Evolutionary conservation across 2,329 filamentous ascomycete species (phyloP).

Genomic region (Scedosporium dehoogii): DNA sequence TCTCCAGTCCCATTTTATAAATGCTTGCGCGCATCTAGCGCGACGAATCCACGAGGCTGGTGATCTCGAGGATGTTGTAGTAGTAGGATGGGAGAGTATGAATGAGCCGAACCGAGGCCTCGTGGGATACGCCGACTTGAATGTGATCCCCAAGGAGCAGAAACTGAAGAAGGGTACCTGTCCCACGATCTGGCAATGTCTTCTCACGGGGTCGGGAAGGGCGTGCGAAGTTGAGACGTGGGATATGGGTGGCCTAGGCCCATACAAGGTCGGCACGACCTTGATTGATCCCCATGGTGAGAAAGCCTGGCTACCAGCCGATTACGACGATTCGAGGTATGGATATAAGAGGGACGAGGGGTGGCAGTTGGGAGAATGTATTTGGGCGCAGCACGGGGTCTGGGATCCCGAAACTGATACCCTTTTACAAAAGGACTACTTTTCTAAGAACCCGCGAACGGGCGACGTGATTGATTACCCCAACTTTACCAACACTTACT

Average conservation of each 20-base stretch:
- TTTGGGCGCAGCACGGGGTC: constrained; percentile 95
- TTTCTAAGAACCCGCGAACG: constrained; percentile 65
- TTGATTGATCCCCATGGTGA: constrained; percentile 84
- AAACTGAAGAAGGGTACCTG: constrained; percentile 87
- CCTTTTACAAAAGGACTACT: constrained; percentile 78
- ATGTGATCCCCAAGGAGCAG: constrained; percentile 73
- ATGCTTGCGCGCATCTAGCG: constrained; percentile 71
- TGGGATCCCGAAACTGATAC: constrained; percentile 78
- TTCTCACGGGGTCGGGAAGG: constrained; percentile 82
- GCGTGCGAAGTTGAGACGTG: constrained; percentile 85
- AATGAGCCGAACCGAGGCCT: constrained; percentile 92
- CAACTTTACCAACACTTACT: constrained; percentile 84
- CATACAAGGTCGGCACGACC: constrained; percentile 75
- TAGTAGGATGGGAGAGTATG: constrained; percentile 92
- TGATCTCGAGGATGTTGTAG: constrained; percentile 73
- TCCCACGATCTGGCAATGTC: constrained; percentile 88
- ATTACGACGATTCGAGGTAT: constrained; percentile 78
- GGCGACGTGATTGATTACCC: constrained; percentile 70
- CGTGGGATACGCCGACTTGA: constrained; percentile 73
- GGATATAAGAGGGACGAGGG: constrained; percentile 79
- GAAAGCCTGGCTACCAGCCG: constrained; percentile 71
- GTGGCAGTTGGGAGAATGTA: constrained; percentile 88
- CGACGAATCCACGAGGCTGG: constrained; percentile 80
- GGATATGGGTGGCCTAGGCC: constrained; percentile 89
- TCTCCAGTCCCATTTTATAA: constrained; percentile 76